These are phyloP conservation scores for Arctium lappa DNA, from an alignment of 129 eudicot genomes.

Conservation along the genomic window DNA sequence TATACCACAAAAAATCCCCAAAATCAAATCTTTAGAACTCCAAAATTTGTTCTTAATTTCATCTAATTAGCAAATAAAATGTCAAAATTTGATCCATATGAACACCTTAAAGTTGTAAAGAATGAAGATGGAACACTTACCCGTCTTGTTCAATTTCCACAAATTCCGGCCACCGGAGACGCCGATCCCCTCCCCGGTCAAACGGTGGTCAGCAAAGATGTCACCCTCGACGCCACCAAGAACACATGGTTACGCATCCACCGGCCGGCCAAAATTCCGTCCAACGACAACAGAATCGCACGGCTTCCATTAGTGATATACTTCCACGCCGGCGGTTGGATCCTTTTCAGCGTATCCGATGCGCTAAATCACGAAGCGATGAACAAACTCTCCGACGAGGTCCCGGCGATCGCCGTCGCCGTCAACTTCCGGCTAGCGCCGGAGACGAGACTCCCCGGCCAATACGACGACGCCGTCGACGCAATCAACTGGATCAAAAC, in stretches of 20 bases:
- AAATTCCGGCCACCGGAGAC: slow-evolving; percentile 53
- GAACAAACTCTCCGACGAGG: slow-evolving; percentile 33
- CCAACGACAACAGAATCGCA: slow-evolving; percentile 51
- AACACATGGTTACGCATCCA: slow-evolving; percentile 67
- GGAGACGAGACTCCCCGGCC: slow-evolving; percentile 68
- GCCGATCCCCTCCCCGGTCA: slow-evolving; percentile 35
- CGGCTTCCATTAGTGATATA: slow-evolving; percentile 58
- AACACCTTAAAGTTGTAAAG: slow-evolving; percentile 53
- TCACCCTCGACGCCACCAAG: slow-evolving; percentile 43
- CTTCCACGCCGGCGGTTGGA: slow-evolving; percentile 71
- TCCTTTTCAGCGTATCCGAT: slow-evolving; percentile 34
- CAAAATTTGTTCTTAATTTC: not conserved
- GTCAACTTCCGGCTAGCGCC: slow-evolving; percentile 70
- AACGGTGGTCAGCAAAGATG: slow-evolving; percentile 59
- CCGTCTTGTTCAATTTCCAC: slow-evolving; percentile 44
- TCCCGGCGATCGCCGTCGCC: slow-evolving; percentile 53
- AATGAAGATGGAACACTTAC: slow-evolving; percentile 67
- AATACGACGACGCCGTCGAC: slow-evolving; percentile 69
- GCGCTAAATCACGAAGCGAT: slow-evolving; percentile 37
- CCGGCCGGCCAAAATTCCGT: slow-evolving; percentile 57
- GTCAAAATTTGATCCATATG: slow-evolving; percentile 83
- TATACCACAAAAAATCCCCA: slow-evolving; percentile 1
- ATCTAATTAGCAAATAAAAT: slow-evolving; percentile 7
- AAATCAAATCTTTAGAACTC: not conserved
- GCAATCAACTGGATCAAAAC: slow-evolving; percentile 50